phyloP scores from a whole-genome alignment of 2,329 filamentous ascomycete species.

The Colletotrichum brevisporum region DNA sequence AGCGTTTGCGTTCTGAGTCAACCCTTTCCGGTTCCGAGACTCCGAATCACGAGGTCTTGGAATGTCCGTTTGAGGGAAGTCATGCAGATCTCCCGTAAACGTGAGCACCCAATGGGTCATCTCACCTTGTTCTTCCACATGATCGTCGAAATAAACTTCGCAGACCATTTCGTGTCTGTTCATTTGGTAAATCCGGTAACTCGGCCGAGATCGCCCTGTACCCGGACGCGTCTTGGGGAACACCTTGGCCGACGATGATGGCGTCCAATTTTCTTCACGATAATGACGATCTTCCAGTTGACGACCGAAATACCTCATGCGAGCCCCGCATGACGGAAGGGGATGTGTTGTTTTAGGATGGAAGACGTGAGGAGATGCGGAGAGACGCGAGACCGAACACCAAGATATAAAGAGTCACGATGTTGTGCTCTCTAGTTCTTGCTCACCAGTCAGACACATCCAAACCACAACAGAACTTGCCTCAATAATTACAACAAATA shows the following conservation, averaged over 20 bases:
- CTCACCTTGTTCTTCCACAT: not conserved
- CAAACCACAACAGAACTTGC: not conserved
- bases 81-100: conserved; percentile 19
- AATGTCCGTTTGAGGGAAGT: conserved; percentile 13
- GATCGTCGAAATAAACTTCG: too few relatives aligned
- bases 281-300: not conserved
- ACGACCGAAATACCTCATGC: not conserved
- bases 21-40: conserved; percentile 5
- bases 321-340: not conserved
- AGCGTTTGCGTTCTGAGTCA: not conserved
- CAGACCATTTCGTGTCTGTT: not conserved
- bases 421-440: not conserved
- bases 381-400: not conserved
- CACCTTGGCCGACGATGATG: conserved; percentile 1
- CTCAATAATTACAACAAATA: not conserved
- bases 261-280: not conserved
- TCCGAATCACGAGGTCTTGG: conserved; percentile 10
- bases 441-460: not conserved
- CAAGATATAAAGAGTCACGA: not conserved
- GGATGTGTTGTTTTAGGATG: not conserved
- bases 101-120: not conserved
- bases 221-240: not conserved
- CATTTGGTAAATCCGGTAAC: too few relatives aligned
- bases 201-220: not conserved
- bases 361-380: not conserved